These are phyloP conservation scores for Neonectria sp. DNA, from an alignment of 2,329 filamentous ascomycete species.

Conservation along the genomic window DNA sequence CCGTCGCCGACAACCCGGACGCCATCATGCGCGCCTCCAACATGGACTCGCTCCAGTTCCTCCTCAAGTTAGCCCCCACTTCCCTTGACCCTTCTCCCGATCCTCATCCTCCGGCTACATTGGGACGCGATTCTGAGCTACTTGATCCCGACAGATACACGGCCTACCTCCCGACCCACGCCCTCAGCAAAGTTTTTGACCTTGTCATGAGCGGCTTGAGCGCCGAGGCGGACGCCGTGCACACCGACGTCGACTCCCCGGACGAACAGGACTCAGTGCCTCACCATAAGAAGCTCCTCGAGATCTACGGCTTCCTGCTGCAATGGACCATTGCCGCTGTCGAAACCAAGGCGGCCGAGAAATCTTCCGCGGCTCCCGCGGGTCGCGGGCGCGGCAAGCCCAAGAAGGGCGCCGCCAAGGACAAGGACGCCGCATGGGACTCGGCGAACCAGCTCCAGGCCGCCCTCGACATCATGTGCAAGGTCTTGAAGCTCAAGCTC, in stretches of 20 bases:
- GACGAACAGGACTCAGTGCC: slow-evolving; percentile 91
- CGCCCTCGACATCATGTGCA: slow-evolving; percentile 94
- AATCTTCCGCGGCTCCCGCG: slow-evolving; percentile 78
- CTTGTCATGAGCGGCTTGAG: slow-evolving; percentile 88
- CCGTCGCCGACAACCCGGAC: slow-evolving; percentile 92
- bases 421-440: slow-evolving; percentile 92
- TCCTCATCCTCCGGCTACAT: slow-evolving; percentile 33
- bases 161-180: slow-evolving; percentile 82
- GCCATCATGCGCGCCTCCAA: slow-evolving; percentile 83
- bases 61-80: slow-evolving; percentile 90
- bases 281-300: slow-evolving; percentile 91
- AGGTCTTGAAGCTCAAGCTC: slow-evolving; percentile 93
- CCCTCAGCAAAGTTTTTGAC: slow-evolving; percentile 93
- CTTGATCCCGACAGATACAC: slow-evolving; percentile 82
- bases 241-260: slow-evolving; percentile 85
- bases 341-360: slow-evolving; percentile 93
- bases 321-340: slow-evolving; percentile 98
- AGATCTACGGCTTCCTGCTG: slow-evolving; percentile 93
- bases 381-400: slow-evolving; percentile 81
- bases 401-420: slow-evolving; percentile 83
- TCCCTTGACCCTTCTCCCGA: slow-evolving; percentile 52
- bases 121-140: slow-evolving; percentile 56
- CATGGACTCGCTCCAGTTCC: slow-evolving; percentile 94
- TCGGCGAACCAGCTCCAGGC: slow-evolving; percentile 89
- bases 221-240: slow-evolving; percentile 86